Percentiles rank a stretch among this genome's conserved stretches.
phyloP scores from a whole-genome alignment of 225 moss, liverwort and hornwort species.

The Straminergon stramineum region DNA sequence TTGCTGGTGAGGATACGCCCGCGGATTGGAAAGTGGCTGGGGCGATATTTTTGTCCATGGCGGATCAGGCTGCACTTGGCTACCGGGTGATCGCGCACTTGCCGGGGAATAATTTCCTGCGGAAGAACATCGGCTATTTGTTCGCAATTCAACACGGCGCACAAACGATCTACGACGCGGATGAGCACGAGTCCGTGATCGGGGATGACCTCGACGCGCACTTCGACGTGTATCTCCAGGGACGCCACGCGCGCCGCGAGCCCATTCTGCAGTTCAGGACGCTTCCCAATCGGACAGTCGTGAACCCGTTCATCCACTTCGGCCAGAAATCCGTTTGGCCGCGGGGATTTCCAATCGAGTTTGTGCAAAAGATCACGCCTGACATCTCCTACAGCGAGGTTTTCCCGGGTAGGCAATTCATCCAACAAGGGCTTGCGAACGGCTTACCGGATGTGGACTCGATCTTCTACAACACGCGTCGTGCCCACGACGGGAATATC shows the following conservation, averaged over 20 bases:
- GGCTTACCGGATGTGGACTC: conserved; percentile 96
- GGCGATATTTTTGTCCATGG: conserved; percentile 64
- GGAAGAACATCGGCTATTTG: conserved; percentile 84
- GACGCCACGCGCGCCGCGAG: conserved; percentile 40
- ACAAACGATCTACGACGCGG: conserved; percentile 74
- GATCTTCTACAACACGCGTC: conserved; percentile 77
- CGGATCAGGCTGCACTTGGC: conserved; percentile 52
- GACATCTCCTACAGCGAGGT: conserved; percentile 75
- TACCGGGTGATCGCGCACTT: conserved; percentile 61
- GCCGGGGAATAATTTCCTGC: conserved; percentile 49
- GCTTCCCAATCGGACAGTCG: conserved; percentile 52
- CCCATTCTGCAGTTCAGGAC: conserved; percentile 65
- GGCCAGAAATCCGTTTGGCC: conserved; percentile 95
- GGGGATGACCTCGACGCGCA: conserved; percentile 48
- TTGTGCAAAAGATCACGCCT: conserved; percentile 57
- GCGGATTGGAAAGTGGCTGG: conserved; percentile 69
- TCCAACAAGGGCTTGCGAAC: conserved; percentile 91
- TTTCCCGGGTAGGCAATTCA: conserved; percentile 63
- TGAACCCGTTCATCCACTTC: conserved; percentile 89
- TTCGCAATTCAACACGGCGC: conserved; percentile 97
- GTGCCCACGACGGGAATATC: conserved; percentile 47
- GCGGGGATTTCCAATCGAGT: conserved; percentile 69
- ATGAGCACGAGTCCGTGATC: conserved; percentile 58
- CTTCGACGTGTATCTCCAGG: conserved; percentile 68
- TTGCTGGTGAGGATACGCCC: conserved; percentile 51